Conservation (phyloP, 768 basidiomycete species). For the Pluteus cervinus region DNA sequence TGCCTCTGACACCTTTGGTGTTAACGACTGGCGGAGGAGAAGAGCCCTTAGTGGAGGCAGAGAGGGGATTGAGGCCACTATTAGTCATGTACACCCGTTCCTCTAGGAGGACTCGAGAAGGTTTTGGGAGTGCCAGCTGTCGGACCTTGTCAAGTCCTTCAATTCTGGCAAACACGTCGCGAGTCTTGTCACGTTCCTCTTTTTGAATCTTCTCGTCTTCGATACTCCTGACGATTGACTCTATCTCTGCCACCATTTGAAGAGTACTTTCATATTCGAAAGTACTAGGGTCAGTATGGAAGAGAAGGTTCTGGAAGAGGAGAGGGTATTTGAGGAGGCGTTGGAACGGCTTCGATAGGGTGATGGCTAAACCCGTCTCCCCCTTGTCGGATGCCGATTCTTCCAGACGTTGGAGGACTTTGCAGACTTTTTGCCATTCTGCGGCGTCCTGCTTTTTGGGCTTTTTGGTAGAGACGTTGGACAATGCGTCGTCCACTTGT, state of each 20-base stretch:
- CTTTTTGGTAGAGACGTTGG: conserved; percentile 60
- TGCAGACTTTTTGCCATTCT: conserved; percentile 75
- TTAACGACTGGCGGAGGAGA: conserved; percentile 35
- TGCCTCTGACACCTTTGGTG: conserved; percentile 67
- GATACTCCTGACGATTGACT: conserved; percentile 91
- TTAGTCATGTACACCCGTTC: conserved; percentile 63
- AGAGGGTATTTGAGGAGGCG: conserved; percentile 94
- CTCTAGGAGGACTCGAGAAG: conserved; percentile 80
- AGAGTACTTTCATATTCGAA: conserved; percentile 96
- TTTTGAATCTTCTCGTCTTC: conserved; percentile 98
- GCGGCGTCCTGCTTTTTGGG: conserved; percentile 77
- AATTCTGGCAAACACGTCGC: conserved; percentile 93
- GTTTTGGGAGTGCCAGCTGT: conserved; percentile 87
- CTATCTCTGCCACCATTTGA: conserved; percentile 96
- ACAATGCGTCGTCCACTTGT: conserved; percentile 77
- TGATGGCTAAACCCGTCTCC: conserved; percentile 92
- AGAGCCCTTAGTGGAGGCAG: conserved; percentile 26
- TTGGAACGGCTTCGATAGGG: conserved; percentile 95
- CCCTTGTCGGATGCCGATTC: conserved; percentile 76
- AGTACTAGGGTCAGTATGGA: conserved; percentile 94
- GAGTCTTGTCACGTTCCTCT: conserved; percentile 91
- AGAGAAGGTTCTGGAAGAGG: conserved; percentile 94
- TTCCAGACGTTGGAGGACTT: conserved; percentile 72
- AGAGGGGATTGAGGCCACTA: conserved; percentile 26
- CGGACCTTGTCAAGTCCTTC: conserved; percentile 94